Evolutionary conservation across 2,329 filamentous ascomycete species (phyloP), one percentile per base, ranked within the genome.

Genomic region (Capronia coronata): DNA sequence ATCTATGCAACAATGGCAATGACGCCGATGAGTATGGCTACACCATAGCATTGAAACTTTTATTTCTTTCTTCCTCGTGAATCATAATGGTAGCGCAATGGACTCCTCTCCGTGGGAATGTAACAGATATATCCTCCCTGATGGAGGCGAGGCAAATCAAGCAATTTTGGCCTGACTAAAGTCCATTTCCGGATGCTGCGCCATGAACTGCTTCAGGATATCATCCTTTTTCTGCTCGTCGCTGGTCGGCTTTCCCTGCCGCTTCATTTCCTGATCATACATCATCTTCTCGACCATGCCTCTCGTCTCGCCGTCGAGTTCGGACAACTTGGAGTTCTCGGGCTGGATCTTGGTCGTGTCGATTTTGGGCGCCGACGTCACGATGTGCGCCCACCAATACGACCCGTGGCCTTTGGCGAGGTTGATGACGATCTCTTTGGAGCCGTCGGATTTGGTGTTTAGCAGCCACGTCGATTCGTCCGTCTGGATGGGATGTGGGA

Each of bases 271-370:
- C 76, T 98, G 93, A 73, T 98, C 93, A 64, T 79, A 98, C 93
- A 98, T 98, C 93, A 98, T 98, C 80, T 98, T 98, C 81, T 98
- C 93, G 38, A 98, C 93, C 91, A 98, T 97, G 51, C 83, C 80
- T 57, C 93, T 80, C 46, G 93, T 98, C 76, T 94, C 86, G 54
- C 93, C 93, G 65, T 97, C 91, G 59, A 98, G 75, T 68, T 98
- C 93, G 49, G 86, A 83, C 63, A 98, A 76, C 68, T 89, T 94
- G 65, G 84, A 90, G 66, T 85, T 90, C 71, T 97, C 93, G 18
- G 93, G 93, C 66, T 83, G 80, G 70, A 98, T 97, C 75, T 95
- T 96, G 62, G 84, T 83, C 29, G 94, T 88, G 71, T 98, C 93
- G 69, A 98, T 94, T 71, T 84, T 86, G 56, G 93, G 93, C 2